Conservation (phyloP, 2,329 filamentous ascomycete genomes). For the Fusarium nodosum region DNA sequence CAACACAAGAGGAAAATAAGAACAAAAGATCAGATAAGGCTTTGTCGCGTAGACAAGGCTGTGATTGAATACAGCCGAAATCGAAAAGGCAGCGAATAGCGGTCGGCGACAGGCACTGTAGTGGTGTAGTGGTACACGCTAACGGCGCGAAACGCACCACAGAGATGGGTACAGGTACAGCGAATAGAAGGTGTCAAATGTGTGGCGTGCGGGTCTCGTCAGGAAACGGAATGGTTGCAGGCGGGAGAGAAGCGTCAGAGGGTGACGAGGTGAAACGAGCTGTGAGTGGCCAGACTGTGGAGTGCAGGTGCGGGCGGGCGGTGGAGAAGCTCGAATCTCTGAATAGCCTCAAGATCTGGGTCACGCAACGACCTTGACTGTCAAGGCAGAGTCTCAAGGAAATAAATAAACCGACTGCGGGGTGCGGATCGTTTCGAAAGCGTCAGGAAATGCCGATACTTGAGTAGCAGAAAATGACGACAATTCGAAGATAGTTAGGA, state of each 20-base stretch:
- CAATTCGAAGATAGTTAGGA: conserved; percentile 55
- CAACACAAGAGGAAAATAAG: background rate
- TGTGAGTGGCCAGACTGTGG: conserved; percentile 48
- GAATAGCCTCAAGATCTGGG: conserved; percentile 59
- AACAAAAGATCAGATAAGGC: conserved; percentile 35
- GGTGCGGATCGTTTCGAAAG: conserved; percentile 39
- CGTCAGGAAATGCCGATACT: conserved; percentile 50
- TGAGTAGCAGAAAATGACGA: conserved; percentile 54
- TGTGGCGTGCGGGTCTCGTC: conserved; percentile 39
- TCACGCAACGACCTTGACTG: conserved; percentile 40
- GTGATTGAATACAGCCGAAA: conserved; percentile 39
- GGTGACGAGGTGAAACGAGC: conserved; percentile 41
- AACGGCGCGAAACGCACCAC: conserved; percentile 37
- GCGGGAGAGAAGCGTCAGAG: conserved; percentile 41
- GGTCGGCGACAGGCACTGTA: conserved; percentile 26
- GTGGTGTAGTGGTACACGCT: conserved; percentile 39
- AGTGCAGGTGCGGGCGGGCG: conserved; percentile 39
- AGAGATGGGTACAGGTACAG: conserved; percentile 41
- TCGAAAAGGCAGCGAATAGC: conserved; percentile 40
- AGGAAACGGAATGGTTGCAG: conserved; percentile 44
- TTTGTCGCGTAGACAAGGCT: conserved; percentile 40
- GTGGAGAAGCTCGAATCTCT: conserved; percentile 50
- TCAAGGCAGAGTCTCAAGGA: conserved; percentile 17
- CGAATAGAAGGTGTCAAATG: conserved; percentile 35
- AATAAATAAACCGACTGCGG: conserved; percentile 46